A percentile compares a stretch with the other conserved stretches of the same genome.
Conservation (phyloP, 768 basidiomycete genomes). For the Boletus reticulatus region DNA sequence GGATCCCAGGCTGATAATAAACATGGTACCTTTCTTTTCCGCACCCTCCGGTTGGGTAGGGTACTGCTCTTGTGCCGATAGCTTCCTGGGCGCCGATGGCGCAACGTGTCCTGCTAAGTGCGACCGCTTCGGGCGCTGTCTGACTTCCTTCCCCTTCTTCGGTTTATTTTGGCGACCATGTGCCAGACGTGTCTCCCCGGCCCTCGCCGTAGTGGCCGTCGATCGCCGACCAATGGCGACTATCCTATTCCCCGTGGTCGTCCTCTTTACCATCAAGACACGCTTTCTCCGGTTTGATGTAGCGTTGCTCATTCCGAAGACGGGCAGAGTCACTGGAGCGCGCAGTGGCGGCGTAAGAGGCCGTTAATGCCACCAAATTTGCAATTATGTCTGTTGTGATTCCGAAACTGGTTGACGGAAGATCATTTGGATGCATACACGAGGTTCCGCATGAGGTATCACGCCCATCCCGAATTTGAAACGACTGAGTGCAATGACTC, state of each 20-base stretch:
- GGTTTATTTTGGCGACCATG: slow-evolving; percentile 22
- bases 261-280: slow-evolving; percentile 16
- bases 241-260: slow-evolving; percentile 9
- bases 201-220: slow-evolving; percentile 7
- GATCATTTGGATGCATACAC: slow-evolving; percentile 59
- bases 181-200: slow-evolving; percentile 2
- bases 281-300: slow-evolving; percentile 32
- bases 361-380: slow-evolving; percentile 16
- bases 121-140: slow-evolving; percentile 28
- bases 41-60: slow-evolving; percentile 13
- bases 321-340: too few relatives aligned
- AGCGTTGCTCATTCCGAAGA: slow-evolving; percentile 33
- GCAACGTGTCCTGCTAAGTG: slow-evolving; percentile 30
- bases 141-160: slow-evolving; percentile 34
- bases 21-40: slow-evolving; percentile 36
- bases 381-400: slow-evolving; percentile 34
- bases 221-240: slow-evolving; percentile 17
- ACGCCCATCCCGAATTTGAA: slow-evolving; percentile 52
- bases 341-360: neutral
- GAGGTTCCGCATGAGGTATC: slow-evolving; percentile 77
- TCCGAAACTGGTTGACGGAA: slow-evolving; percentile 31
- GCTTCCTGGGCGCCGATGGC: slow-evolving; percentile 28
- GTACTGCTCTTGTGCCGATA: slow-evolving; percentile 21
- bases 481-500: slow-evolving; percentile 36
- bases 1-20: slow-evolving; percentile 60